Base-by-base conservation (phyloP, 1,139 yeast genomes). In the Ogataea hybrid region DNA sequence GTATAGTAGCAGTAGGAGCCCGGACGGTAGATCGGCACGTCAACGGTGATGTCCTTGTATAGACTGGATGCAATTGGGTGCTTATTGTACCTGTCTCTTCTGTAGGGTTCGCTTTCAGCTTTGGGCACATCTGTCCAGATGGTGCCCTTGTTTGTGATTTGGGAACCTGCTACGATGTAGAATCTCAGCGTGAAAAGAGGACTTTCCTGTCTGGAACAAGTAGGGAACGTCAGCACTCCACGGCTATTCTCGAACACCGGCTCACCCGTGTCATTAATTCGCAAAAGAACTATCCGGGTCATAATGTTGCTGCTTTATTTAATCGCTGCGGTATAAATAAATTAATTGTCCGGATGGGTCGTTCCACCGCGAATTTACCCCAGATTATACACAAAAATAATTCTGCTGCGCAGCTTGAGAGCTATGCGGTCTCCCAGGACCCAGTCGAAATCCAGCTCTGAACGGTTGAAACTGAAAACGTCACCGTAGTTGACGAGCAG, bases 1-100 rank as follows among this genome's bases (percentile, higher is more conserved):
- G 81, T 65, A 56, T 77, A 84, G 60, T 76, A 90, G 48, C 84
- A 74, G 62, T 75, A 92, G 3, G 95, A 75, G 7, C 97, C 98
- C 2, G 97, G 88, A n/a, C 61, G 65, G 55, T 64, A 77, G 44
- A 92, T 75, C 8, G 76, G 71, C 38, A 92, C 68, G 43, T 77
- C 79, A 18, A 90, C 65, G 30, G 69, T 62, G 39, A 77, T 70
- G 60, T 88, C 95, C 58, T 73, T 58, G 58, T 76, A 76, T 64
- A 84, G 78, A 3, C 77, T 69, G 21, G 73, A 63, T 14, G 65
- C 67, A 21, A 79, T 64, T 36, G 76, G 70, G 41, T 63, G 62
- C 39, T 74, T 68, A 49, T 72, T 69, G 61, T 77, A 85, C 42
- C 64, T 68, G 37, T 70, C 58, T 49, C 97, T 73, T 18, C 75